phyloP scores from a whole-genome alignment of 2,329 filamentous ascomycete genomes.

The Colletotrichum filicis region DNA sequence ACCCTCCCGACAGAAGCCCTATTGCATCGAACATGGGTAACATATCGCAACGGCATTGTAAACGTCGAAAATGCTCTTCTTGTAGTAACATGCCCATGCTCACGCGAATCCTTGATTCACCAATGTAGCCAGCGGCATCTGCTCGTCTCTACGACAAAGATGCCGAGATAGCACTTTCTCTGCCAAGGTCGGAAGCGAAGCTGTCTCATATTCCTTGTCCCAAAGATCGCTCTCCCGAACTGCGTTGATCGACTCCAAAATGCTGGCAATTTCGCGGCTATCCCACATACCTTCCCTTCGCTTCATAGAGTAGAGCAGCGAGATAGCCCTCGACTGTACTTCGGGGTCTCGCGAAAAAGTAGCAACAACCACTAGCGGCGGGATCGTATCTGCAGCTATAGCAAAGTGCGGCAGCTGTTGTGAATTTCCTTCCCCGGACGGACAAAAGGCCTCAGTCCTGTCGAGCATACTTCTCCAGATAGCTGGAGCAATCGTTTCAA shows the following conservation, averaged over 20 bases:
- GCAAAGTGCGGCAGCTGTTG: neutral
- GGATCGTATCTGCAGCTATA: conserved; percentile 17
- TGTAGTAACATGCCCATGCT: too few species aligned
- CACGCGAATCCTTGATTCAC: too few species aligned
- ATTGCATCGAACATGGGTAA: neutral
- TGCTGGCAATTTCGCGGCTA: conserved; percentile 31
- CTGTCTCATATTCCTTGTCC: too few species aligned
- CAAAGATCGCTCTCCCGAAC: too few species aligned
- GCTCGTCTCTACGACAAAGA: too few species aligned
- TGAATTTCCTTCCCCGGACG: neutral
- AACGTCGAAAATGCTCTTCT: neutral
- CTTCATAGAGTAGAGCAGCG: conserved; percentile 33
- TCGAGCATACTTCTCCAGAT: neutral
- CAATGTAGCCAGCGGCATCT: too few species aligned
- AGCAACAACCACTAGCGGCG: conserved; percentile 1
- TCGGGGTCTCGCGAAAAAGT: neutral
- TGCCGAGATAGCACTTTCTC: too few species aligned
- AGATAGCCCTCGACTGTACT: conserved; percentile 12
- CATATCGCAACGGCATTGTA: neutral
- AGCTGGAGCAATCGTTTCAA: neutral
- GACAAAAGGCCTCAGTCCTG: neutral
- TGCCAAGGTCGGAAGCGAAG: too few species aligned
- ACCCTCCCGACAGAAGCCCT: neutral
- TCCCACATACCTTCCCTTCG: conserved; percentile 39
- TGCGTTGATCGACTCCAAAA: too few species aligned